Conservation (phyloP, 2,329 filamentous ascomycete genomes). For the Alternaria brassicicola region DNA sequence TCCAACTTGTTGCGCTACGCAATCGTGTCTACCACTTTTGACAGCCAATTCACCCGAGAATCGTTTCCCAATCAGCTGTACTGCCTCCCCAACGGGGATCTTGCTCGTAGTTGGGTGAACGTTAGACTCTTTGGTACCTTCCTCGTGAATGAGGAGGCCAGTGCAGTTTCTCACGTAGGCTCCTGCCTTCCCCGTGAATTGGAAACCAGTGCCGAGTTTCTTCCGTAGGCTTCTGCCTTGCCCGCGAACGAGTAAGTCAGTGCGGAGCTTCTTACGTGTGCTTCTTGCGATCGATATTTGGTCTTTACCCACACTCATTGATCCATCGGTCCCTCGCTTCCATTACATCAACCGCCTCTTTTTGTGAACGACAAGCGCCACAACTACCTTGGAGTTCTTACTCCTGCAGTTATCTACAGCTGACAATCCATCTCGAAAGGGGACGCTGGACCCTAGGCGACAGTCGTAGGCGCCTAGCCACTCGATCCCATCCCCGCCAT, state of each 20-base stretch:
- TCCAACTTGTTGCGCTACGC: neutral
- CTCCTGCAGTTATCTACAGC: neutral
- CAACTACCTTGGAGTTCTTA: neutral
- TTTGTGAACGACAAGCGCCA: neutral
- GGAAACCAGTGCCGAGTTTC: too few relatives aligned
- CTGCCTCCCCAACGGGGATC: neutral
- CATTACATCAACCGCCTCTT: neutral
- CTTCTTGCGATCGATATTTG: neutral
- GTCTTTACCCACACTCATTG: neutral
- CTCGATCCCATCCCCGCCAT: too few relatives aligned
- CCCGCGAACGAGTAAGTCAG: neutral
- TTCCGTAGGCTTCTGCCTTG: too few relatives aligned
- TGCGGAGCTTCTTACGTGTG: neutral
- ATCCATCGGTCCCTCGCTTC: neutral
- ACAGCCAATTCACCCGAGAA: neutral
- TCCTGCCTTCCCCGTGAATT: too few relatives aligned
- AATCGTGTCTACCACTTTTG: fast-evolving
- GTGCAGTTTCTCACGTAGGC: too few relatives aligned
- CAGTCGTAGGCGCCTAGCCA: too few relatives aligned
- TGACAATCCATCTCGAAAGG: too few relatives aligned
- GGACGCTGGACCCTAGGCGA: too few relatives aligned
- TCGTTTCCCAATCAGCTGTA: neutral
- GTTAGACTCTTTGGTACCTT: neutral
- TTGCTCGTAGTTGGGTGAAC: neutral
- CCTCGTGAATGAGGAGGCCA: too few relatives aligned